Evolutionary conservation across 768 basidiomycete species (phyloP), one percentile per base, ranked within the genome.

Genomic region (Coprinopsis cinerea): DNA sequence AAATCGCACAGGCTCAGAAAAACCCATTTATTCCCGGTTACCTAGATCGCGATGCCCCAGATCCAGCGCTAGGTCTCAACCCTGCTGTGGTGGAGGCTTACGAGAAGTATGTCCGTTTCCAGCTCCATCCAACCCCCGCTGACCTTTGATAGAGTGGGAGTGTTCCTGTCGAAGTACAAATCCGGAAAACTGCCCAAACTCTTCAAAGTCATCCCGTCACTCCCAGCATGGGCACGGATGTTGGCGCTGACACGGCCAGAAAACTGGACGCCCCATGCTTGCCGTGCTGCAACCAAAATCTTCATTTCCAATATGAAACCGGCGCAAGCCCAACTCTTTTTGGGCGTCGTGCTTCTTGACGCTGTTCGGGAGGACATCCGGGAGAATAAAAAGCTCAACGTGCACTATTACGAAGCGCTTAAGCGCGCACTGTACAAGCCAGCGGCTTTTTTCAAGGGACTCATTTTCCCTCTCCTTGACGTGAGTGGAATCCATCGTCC

Each of bases 241-340:
- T 81, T 99, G 37, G 91, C 94, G 23, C 78, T 98, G 39, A 98
- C 96, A 13, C 77, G 78, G 47, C 96, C 96, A 1, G 86, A 93
- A 68, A 78, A 83, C 58, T 98, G 96, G 96, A 90, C 92, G 1
- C 89, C 96, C 0, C 92, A 97, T 64, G 94, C 94, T 1, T 92
- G 91, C 54, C 83, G 85, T 53, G 92, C 92, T 22, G 95, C 95
- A 13, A 96, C 95, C 17, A 84, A 85, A 56, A 94, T 94, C 47
- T 94, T 98, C 61, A 88, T 97, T 36, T 95, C 96, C 7, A 96
- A 86, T 57, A 88, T 99, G 81, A 97, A 97, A 63, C 94, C 94
- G 6, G 79, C 83, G 37, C 93, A 97, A 66, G 92, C 91, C 5
- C 88, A 94, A 59, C 73, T 97, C 13, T 99, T 90, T 70, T 75